These are phyloP conservation scores for Aspergillus hiratsukae DNA, from an alignment of 2,329 filamentous ascomycete genomes.

Conservation along the genomic window DNA sequence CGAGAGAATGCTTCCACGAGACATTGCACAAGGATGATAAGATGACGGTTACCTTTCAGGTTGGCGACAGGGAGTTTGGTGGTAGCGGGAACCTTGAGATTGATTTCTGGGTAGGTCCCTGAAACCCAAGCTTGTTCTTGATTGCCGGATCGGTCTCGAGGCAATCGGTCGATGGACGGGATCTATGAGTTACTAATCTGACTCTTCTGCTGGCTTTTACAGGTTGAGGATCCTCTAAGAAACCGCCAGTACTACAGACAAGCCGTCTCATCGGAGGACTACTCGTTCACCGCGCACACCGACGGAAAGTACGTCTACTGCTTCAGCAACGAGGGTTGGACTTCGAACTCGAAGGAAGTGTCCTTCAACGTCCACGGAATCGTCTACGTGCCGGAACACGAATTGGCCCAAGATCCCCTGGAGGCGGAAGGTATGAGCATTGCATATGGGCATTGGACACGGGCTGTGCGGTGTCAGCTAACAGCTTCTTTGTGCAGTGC, in stretches of 20 bases:
- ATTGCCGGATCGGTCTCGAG: neutral
- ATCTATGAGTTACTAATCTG: constrained; percentile 4
- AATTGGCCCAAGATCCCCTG: constrained; percentile 78
- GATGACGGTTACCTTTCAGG: constrained; percentile 98
- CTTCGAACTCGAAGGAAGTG: constrained; percentile 92
- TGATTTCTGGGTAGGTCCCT: constrained; percentile 80
- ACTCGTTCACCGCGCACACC: constrained; percentile 77
- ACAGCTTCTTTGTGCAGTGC: constrained; percentile 52
- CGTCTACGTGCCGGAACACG: constrained; percentile 89
- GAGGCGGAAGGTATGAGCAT: constrained; percentile 72
- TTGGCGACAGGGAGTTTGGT: constrained; percentile 93
- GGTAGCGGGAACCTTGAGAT: constrained; percentile 91
- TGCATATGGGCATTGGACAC: neutral
- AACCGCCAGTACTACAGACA: constrained; percentile 76
- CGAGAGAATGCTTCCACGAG: constrained; percentile 97
- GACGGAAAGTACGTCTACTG: constrained; percentile 95
- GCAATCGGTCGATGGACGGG: neutral
- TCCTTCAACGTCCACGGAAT: constrained; percentile 99
- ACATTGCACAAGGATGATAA: constrained; percentile 85
- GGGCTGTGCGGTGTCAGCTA: neutral
- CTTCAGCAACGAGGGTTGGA: constrained; percentile 99
- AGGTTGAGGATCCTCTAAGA: constrained; percentile 75
- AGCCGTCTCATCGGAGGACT: constrained; percentile 81
- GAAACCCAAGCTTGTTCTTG: constrained; percentile 24
- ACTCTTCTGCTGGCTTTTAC: constrained; percentile 4